Percentiles rank a stretch among this genome's conserved stretches.
Evolutionary conservation across 2,329 filamentous ascomycete genomes (phyloP).

Genomic region (Colletotrichum chrysophilum): DNA sequence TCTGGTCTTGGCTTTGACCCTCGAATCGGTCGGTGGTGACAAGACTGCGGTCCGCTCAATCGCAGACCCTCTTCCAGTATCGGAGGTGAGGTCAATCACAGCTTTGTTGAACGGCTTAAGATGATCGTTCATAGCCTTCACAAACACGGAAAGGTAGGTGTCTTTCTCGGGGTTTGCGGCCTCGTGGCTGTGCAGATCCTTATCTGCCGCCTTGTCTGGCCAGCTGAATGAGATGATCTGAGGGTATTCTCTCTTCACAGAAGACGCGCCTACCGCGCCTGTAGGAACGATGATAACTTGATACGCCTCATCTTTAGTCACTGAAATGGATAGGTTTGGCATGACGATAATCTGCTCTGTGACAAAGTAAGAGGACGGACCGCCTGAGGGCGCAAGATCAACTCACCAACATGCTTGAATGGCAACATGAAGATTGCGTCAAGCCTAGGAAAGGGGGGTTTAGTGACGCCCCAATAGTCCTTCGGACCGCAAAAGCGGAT

Average conservation of each 20-base stretch:
- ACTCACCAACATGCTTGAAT: background rate
- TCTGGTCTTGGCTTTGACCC: background rate
- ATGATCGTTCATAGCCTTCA: background rate
- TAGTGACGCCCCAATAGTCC: background rate
- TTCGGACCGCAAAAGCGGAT: background rate
- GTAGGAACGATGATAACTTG: background rate
- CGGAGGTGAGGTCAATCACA: background rate
- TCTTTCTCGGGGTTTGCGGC: background rate
- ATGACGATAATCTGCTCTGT: background rate
- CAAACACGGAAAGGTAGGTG: background rate
- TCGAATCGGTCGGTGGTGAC: background rate
- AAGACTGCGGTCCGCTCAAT: background rate
- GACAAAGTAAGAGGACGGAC: too few relatives aligned
- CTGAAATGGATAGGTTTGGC: background rate
- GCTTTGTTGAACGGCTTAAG: background rate
- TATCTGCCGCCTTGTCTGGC: background rate
- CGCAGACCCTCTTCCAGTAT: fast-evolving
- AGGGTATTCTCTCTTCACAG: background rate
- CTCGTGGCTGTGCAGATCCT: background rate
- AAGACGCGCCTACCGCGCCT: background rate
- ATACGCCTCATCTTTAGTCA: background rate
- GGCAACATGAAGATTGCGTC: background rate
- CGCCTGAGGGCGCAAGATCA: too few relatives aligned
- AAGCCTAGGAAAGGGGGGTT: background rate
- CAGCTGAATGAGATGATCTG: background rate